Evolutionary conservation across 306 rosid genomes (phyloP), one percentile per base, ranked within the genome.

Genomic region (Cajanus cajan): DNA sequence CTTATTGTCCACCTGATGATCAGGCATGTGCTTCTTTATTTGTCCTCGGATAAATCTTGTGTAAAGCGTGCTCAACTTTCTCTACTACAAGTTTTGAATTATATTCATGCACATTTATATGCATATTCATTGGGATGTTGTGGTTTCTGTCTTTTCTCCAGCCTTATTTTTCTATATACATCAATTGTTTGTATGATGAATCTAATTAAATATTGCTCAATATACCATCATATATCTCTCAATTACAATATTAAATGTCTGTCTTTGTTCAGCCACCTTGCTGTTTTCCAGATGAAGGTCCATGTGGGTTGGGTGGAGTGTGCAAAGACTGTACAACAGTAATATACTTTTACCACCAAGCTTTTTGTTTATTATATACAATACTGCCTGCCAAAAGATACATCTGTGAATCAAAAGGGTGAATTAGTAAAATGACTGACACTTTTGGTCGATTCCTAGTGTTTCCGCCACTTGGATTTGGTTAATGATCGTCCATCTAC

Each of bases 1-100:
- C 98, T 40, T 94, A 88, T 70, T 94, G 98, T 82, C 94, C 98
- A 55, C 98, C 98, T 54, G 98, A 94, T 84, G 98, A 94, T 85
- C 98, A 94, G 95, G 98, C 92, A 71, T 15, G 36, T 79, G 67
- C 73, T 88, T 80, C 61, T 58, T 21, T 19, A 18, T 36, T 24
- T 66, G 39, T 59, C 39, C 68, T 55, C 57, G 39, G 76, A 68
- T 54, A 59, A 76, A 64, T 48, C 4, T 63, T 41, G 24, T 1
- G 12, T 52, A 58, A 72, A 44, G 50, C 31, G 70, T 40, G 13
- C 37, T 78, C 58, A 24, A 50, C 68, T 78, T 58, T 77, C 79
- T 71, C 16, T 70, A 67, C 40, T 72, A 10, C n/a, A 14, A 39
- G 8, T 58, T 76, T 75, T 34, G 47, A 24, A 82, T 54, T 80